A percentile compares a stretch with the other conserved stretches of the same genome.
These are phyloP conservation scores for Aspergillus quadrilineatus DNA, from an alignment of 2,329 filamentous ascomycete genomes.

Conservation along the genomic window DNA sequence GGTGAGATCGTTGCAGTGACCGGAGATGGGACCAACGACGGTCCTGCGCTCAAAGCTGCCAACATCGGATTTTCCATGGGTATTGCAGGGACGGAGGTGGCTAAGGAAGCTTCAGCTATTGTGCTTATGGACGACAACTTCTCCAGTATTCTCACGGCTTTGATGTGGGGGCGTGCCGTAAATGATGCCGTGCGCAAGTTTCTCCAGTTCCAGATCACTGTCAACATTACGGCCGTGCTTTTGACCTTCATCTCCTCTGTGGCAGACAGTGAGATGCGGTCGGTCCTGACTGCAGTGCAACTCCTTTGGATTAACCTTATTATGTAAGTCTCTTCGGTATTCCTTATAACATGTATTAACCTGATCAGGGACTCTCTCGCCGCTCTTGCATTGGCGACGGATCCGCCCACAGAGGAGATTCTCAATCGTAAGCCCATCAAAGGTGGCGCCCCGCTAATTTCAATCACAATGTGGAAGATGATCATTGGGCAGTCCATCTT, in stretches of 20 bases:
- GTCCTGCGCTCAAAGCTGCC: conserved; percentile 61
- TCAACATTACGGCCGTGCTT: conserved; percentile 84
- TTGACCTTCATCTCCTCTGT: conserved; percentile 84
- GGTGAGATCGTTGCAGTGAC: conserved; percentile 61
- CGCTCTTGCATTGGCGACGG: conserved; percentile 58
- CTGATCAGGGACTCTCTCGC: conserved; percentile 14
- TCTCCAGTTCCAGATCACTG: conserved; percentile 60
- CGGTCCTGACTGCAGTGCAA: conserved; percentile 78
- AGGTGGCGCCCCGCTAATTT: conserved; percentile 67
- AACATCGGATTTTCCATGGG: conserved; percentile 67
- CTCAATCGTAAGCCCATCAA: conserved; percentile 73
- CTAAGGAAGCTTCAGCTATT: conserved; percentile 64
- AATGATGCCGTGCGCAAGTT: conserved; percentile 67
- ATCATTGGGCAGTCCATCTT: conserved; percentile 87
- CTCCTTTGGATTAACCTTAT: conserved; percentile 91
- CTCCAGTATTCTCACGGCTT: conserved; percentile 58
- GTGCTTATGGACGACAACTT: conserved; percentile 67
- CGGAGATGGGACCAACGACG: conserved; percentile 65
- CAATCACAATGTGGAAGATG: conserved; percentile 97
- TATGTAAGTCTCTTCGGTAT: conserved; percentile 71
- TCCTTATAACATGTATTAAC: conserved; percentile 51
- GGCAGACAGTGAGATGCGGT: conserved; percentile 62
- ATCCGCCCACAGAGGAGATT: conserved; percentile 75
- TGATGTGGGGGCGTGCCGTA: conserved; percentile 64
- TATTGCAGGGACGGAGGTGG: conserved; percentile 62